Conservation (phyloP, 495 filamentous ascomycete species). For the Viridothelium virens region DNA sequence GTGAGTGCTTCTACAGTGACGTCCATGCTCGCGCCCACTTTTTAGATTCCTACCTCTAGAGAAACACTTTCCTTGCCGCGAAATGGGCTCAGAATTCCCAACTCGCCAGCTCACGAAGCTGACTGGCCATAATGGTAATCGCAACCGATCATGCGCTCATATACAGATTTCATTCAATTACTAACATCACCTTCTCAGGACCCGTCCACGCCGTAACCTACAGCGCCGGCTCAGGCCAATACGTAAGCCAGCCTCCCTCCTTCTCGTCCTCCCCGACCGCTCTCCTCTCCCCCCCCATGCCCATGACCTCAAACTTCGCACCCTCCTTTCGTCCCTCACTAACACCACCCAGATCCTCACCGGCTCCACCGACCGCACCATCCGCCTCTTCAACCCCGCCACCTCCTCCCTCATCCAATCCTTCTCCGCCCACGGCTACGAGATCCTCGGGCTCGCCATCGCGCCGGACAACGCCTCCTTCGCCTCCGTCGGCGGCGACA, state of each 20-base stretch:
- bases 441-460: conserved; percentile 72
- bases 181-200: conserved; percentile 37
- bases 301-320: conserved; percentile 28
- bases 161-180: not conserved
- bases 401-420: conserved; percentile 61
- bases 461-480: conserved; percentile 72
- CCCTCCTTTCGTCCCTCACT: conserved; percentile 39
- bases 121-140: conserved; percentile 29
- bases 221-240: conserved; percentile 58
- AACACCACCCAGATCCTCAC: conserved; percentile 56
- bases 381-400: conserved; percentile 69
- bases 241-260: conserved; percentile 33
- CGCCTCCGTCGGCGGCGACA: conserved; percentile 76
- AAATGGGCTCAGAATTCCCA: conserved; percentile 30
- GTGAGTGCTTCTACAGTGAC: not conserved
- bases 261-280: not conserved
- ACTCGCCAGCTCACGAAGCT: conserved; percentile 31
- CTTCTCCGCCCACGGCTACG: conserved; percentile 84
- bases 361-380: conserved; percentile 73
- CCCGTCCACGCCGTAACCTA: conserved; percentile 68
- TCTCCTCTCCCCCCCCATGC: not conserved
- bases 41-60: too few relatives aligned
- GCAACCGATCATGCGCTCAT: not conserved
- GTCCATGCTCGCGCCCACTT: not conserved
- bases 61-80: not conserved